A percentile compares a stretch with the other conserved stretches of the same genome.
phyloP scores from a whole-genome alignment of 345 rosid genomes.

The Angophora floribunda region DNA sequence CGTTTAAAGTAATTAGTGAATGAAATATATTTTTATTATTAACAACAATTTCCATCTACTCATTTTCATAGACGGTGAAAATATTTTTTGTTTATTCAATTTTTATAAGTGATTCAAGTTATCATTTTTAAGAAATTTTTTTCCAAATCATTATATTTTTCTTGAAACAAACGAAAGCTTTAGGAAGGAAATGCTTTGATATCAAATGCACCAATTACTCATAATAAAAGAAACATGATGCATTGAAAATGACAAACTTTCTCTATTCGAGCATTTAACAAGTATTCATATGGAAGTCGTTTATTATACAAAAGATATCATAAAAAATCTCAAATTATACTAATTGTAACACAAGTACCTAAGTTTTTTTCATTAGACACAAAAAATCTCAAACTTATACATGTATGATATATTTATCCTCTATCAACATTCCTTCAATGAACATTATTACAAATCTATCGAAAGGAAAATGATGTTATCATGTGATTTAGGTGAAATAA shows the following conservation, averaged over 20 bases:
- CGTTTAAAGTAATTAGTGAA: background rate
- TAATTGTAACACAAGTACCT: rapidly evolving
- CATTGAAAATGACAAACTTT: background rate
- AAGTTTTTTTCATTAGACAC: rapidly evolving
- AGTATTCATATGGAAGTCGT: background rate
- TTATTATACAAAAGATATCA: background rate
- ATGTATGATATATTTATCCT: background rate
- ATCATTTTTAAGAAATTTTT: rapidly evolving
- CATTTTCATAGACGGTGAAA: background rate
- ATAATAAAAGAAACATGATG: background rate
- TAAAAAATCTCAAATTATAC: background rate
- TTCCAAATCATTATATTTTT: background rate
- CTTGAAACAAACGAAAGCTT: rapidly evolving
- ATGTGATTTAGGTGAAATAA: no score
- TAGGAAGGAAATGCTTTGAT: background rate
- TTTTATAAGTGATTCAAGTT: background rate
- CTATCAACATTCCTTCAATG: background rate
- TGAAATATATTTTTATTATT: background rate
- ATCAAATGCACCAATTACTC: background rate
- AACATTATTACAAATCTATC: no score
- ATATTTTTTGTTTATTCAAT: background rate
- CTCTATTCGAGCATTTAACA: background rate
- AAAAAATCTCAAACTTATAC: rapidly evolving
- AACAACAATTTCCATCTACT: background rate
- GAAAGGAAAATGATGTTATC: rapidly evolving